Evolutionary conservation across 2,329 filamentous ascomycete genomes (phyloP).

Genomic region (Fusarium armeniacum): DNA sequence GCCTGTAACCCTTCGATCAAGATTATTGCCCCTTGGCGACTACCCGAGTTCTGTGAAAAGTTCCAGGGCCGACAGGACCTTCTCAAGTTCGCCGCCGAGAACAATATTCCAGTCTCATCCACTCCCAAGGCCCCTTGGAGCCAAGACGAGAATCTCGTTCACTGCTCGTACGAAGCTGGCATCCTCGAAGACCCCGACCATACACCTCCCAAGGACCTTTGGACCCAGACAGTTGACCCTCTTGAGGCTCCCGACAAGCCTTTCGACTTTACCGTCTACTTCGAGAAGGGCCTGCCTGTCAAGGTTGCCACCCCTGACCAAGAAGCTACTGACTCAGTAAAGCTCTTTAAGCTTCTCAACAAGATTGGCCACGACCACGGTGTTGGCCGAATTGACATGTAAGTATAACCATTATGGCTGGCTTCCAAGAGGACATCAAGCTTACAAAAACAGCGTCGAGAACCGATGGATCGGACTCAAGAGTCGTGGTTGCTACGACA

Average conservation of each 20-base stretch:
- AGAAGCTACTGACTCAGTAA: conserved; percentile 72
- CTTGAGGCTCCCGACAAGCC: conserved; percentile 73
- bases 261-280: conserved; percentile 74
- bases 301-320: conserved; percentile 72
- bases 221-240: conserved; percentile 76
- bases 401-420: neutral
- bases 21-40: conserved; percentile 81
- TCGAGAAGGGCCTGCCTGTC: conserved; percentile 75
- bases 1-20: conserved; percentile 73
- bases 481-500: conserved; percentile 57
- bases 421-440: neutral
- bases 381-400: conserved; percentile 73
- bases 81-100: conserved; percentile 72
- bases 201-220: conserved; percentile 77
- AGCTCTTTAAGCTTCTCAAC: conserved; percentile 76
- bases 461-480: conserved; percentile 56
- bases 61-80: conserved; percentile 62
- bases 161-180: conserved; percentile 38
- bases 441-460: conserved; percentile 58
- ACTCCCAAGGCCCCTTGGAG: conserved; percentile 80
- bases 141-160: conserved; percentile 58
- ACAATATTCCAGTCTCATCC: conserved; percentile 78
- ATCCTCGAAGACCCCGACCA: conserved; percentile 65
- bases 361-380: conserved; percentile 74
- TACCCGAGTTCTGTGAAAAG: conserved; percentile 76